Base-by-base conservation (phyloP, 2,329 filamentous ascomycete genomes). In the Penicillium fuscoglaucum region DNA sequence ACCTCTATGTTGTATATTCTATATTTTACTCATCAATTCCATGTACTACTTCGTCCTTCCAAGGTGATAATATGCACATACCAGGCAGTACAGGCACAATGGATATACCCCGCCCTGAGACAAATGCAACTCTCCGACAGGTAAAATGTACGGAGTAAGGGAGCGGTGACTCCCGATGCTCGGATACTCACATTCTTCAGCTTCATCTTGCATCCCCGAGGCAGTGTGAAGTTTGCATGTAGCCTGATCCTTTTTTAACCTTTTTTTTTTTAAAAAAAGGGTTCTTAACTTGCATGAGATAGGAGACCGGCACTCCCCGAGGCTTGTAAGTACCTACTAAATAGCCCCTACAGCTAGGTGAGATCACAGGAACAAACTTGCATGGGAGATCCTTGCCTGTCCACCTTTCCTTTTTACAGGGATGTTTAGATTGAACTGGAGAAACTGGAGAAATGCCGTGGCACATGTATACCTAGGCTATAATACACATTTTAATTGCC, bases 141-240 rank as follows among this genome's bases (percentile, higher is more conserved):
- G 24, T 24, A 33, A 39, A 26, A 41, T 26, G 50, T 17, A 35
- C 33, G 33, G 33, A 17, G 33, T 28, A 53, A 58, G 55, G 55
- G 33, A 31, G 31, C 50, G 55, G 43, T 41, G 49, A 48, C 28
- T 61, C 21, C 31, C 31, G 31, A 31, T 31, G 6, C 31, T 24
- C 52, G 52, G 41, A 47, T 39, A 41, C 29, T 53, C 55, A 58
- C 54, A 56, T 56, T 56, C 54, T 52, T 56, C 47, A 56, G 31
- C 47, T 56, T 43, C 47, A 26, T 17, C 37, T 24, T 39, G 15
- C 54, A 56, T 56, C 54, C 54, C 54, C 47, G 54, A 56, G n/a
- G 47, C 9, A 52, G 39, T 51, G 31, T 52, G 35, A 21, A 31
- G 41, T 33, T 31, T 37, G 21, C 4, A 35, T 50, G 39, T 17